These are phyloP conservation scores for Peniophora sp. DNA, from an alignment of 1,284 basidiomycete species.

Conservation along the genomic window DNA sequence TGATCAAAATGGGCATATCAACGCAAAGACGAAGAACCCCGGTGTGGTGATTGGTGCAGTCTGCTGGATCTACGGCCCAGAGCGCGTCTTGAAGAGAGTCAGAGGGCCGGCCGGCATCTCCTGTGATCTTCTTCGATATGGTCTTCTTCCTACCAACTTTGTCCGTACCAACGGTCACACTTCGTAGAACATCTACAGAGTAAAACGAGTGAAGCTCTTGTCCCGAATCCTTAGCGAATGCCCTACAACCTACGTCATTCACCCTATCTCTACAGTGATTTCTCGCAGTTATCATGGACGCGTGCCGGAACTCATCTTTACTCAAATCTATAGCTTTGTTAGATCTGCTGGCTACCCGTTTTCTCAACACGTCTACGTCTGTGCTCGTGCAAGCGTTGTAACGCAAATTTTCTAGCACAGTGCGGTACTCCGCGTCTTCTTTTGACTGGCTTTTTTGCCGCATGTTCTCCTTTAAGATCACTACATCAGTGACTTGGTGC, in stretches of 20 bases:
- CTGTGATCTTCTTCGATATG: background rate
- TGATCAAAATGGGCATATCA: conserved; percentile 32
- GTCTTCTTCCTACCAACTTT: background rate
- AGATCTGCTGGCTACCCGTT: conserved; percentile 12
- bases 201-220: conserved; percentile 20
- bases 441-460: conserved; percentile 16
- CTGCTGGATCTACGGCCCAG: conserved; percentile 18
- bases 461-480: conserved; percentile 30
- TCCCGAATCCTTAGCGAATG: conserved; percentile 22
- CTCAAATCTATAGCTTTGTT: conserved; percentile 14
- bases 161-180: background rate
- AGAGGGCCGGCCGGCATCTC: conserved; percentile 1
- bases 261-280: conserved; percentile 26
- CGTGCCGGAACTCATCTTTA: conserved; percentile 6
- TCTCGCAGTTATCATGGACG: conserved; percentile 23
- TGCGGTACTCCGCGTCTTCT: conserved; percentile 20
- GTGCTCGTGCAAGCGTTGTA: conserved; percentile 25
- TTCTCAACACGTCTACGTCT: conserved; percentile 23
- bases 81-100: conserved; percentile 16
- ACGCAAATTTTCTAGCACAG: conserved; percentile 24
- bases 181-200: conserved; percentile 16
- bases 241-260: conserved; percentile 17
- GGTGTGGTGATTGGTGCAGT: conserved; percentile 16
- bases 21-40: conserved; percentile 25
- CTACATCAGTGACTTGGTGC: conserved; percentile 26